Evolutionary conservation across 1,139 yeast genomes (phyloP).

Genomic region (Geotrichum restrictum): DNA sequence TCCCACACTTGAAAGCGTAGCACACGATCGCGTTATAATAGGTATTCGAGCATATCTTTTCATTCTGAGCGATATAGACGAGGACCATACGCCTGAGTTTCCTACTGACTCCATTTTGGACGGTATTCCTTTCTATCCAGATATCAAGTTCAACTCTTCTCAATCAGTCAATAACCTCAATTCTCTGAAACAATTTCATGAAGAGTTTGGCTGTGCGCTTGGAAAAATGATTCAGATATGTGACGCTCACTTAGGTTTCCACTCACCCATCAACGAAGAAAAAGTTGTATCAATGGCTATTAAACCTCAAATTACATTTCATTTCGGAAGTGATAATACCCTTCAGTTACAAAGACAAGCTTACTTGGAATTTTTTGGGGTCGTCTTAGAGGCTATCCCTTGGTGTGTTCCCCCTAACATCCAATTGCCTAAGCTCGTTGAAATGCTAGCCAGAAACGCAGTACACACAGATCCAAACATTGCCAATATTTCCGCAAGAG

Average conservation of each 20-base stretch:
- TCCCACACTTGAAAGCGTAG: constrained; percentile 52
- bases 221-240: constrained; percentile 55
- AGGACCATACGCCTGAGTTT: constrained; percentile 62
- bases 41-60: constrained; percentile 68
- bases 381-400: constrained; percentile 64
- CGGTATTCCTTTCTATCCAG: constrained; percentile 17
- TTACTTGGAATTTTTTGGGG: constrained; percentile 62
- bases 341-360: constrained; percentile 33
- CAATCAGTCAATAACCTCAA: constrained; percentile 24
- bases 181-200: constrained; percentile 48
- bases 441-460: constrained; percentile 69
- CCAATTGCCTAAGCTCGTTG: constrained; percentile 61
- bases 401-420: constrained; percentile 58
- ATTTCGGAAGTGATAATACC: constrained; percentile 43
- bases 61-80: constrained; percentile 58
- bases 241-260: constrained; percentile 46
- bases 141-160: constrained; percentile 14
- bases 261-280: constrained; percentile 27
- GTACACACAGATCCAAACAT: constrained; percentile 62
- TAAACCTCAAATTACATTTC: constrained; percentile 46
- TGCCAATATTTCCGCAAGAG: constrained; percentile 57
- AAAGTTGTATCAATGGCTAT: constrained; percentile 23
- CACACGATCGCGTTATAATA: constrained; percentile 67
- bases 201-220: constrained; percentile 66
- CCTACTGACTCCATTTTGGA: constrained; percentile 47